These are phyloP conservation scores for Sporisorium reilianum DNA, from an alignment of 1,284 basidiomycete genomes.

Conservation along the genomic window DNA sequence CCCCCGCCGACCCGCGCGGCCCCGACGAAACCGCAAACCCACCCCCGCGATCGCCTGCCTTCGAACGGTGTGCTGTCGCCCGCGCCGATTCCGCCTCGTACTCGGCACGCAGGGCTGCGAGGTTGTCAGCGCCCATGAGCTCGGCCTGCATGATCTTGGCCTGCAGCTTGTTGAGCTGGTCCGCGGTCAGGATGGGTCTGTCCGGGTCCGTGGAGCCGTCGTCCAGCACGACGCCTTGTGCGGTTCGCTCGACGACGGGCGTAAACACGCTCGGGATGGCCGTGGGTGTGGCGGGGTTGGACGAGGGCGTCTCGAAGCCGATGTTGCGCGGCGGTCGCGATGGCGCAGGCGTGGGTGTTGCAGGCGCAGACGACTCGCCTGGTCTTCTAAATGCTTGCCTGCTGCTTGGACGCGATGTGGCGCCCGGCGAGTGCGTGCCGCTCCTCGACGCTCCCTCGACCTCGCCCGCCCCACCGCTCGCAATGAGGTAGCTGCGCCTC, in stretches of 20 bases:
- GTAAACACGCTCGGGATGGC: slow-evolving; percentile 55
- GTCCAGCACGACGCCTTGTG: slow-evolving; percentile 21
- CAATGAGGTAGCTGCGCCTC: slow-evolving; percentile 45
- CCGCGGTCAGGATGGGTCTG: slow-evolving; percentile 67
- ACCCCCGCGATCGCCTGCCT: slow-evolving; percentile 64
- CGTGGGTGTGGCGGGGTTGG: slow-evolving; percentile 44
- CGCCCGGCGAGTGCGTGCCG: slow-evolving; percentile 10
- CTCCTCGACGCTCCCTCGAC: slow-evolving; percentile 8
- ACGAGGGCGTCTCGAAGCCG: slow-evolving; percentile 41
- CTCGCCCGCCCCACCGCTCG: slow-evolving; percentile 13
- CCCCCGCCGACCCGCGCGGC: slow-evolving; percentile 1
- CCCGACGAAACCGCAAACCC: slow-evolving; percentile 28
- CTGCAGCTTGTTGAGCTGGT: slow-evolving; percentile 88
- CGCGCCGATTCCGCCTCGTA: slow-evolving; percentile 78
- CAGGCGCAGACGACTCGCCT: slow-evolving; percentile 36
- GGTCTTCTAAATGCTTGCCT: slow-evolving; percentile 56
- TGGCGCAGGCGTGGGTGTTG: slow-evolving; percentile 38
- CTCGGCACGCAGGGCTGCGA: slow-evolving; percentile 83
- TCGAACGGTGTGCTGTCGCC: slow-evolving; percentile 66
- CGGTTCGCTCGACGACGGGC: slow-evolving; percentile 33
- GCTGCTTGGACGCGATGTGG: slow-evolving; percentile 28
- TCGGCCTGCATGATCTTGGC: slow-evolving; percentile 92
- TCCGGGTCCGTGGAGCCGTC: slow-evolving; percentile 27
- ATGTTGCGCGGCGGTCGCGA: slow-evolving; percentile 29
- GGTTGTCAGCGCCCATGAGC: slow-evolving; percentile 78